phyloP scores from a whole-genome alignment of 2,329 filamentous ascomycete genomes.

The Fusarium agapanthi region DNA sequence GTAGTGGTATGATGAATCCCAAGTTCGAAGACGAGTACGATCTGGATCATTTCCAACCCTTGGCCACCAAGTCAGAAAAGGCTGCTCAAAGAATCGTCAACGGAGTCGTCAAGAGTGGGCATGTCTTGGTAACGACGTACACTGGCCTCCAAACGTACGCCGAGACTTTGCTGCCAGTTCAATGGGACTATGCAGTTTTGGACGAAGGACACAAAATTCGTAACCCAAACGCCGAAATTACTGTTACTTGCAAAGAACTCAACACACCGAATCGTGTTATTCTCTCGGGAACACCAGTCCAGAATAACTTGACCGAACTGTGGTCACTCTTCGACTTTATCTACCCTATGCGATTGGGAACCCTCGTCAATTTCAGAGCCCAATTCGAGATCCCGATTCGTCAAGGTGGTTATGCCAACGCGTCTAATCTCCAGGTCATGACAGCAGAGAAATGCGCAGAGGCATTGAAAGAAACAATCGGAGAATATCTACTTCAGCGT shows the following conservation, averaged over 20 bases:
- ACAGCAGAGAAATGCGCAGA: conserved; percentile 94
- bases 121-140: conserved; percentile 95
- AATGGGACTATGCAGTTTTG: conserved; percentile 93
- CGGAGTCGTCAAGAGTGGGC: conserved; percentile 82
- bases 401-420: conserved; percentile 93
- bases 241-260: conserved; percentile 93
- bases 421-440: conserved; percentile 91
- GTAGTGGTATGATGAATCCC: conserved; percentile 95
- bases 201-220: conserved; percentile 99
- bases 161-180: conserved; percentile 79
- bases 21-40: conserved; percentile 64
- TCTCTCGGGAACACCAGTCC: conserved; percentile 94
- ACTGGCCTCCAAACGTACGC: conserved; percentile 94
- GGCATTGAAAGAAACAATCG: conserved; percentile 91
- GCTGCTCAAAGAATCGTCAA: conserved; percentile 84
- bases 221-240: conserved; percentile 94
- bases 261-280: conserved; percentile 91
- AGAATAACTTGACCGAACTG: conserved; percentile 93
- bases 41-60: conserved; percentile 53
- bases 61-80: conserved; percentile 52
- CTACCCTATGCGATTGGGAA: conserved; percentile 94
- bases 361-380: conserved; percentile 86
- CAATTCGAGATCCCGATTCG: conserved; percentile 95
- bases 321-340: conserved; percentile 99
- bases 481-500: conserved; percentile 89